phyloP scores from a whole-genome alignment of 306 rosid species.

The Glycyrrhiza uralensis region DNA sequence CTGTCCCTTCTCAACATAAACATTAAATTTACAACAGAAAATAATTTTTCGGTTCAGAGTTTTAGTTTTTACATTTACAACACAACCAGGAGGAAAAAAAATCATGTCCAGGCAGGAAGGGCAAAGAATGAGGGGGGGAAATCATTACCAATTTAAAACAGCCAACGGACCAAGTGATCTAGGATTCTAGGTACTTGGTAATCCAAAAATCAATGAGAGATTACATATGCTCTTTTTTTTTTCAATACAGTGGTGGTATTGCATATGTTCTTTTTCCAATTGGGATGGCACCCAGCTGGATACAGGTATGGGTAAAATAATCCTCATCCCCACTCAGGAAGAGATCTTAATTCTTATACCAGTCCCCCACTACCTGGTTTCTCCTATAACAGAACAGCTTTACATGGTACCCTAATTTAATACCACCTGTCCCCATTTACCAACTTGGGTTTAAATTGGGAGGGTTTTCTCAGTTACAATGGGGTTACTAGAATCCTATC shows the following conservation, averaged over 20 bases:
- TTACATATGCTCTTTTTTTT: too few relatives aligned
- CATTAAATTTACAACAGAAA: background rate
- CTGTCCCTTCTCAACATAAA: constrained; percentile 6
- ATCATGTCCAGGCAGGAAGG: background rate
- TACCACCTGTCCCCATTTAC: background rate
- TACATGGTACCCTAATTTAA: background rate
- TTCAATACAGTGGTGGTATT: too few relatives aligned
- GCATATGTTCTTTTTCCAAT: background rate
- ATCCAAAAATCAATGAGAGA: background rate
- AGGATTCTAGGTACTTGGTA: too few relatives aligned
- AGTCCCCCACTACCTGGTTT: background rate
- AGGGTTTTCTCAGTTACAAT: background rate
- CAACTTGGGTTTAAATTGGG: background rate
- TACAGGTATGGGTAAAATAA: background rate
- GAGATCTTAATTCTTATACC: background rate
- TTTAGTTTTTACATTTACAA: background rate
- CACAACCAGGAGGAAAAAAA: background rate
- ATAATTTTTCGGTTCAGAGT: background rate
- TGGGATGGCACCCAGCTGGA: background rate
- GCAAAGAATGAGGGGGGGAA: background rate
- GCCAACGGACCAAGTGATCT: background rate
- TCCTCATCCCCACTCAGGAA: background rate
- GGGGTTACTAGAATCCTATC: background rate
- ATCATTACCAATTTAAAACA: background rate
- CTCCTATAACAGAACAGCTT: background rate